phyloP scores from a whole-genome alignment of 371 early-diverging fungal genomes.

The Mucor piriformis region DNA sequence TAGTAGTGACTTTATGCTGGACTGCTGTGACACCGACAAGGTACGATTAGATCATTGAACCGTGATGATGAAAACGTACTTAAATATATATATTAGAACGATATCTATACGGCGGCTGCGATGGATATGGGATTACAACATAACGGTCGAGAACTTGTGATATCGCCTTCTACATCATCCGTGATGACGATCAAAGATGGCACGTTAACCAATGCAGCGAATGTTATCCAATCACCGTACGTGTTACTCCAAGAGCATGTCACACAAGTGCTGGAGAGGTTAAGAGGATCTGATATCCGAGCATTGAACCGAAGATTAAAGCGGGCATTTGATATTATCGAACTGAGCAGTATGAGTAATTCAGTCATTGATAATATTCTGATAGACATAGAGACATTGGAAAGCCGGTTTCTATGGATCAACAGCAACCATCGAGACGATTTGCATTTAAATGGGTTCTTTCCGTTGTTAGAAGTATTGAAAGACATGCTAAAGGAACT shows the following conservation, averaged over 20 bases:
- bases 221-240: conserved; percentile 7
- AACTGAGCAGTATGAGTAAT: conserved; percentile 73
- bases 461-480: conserved; percentile 57
- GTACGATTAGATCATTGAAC: too few species aligned
- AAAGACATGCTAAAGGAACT: conserved; percentile 68
- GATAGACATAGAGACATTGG: conserved; percentile 59
- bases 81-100: not conserved
- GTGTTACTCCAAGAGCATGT: conserved; percentile 21
- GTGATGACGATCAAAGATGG: conserved; percentile 7
- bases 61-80: not conserved
- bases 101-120: not conserved
- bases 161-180: conserved; percentile 14
- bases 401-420: conserved; percentile 56
- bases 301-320: conserved; percentile 60
- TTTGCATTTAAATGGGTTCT: conserved; percentile 35
- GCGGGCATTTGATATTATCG: conserved; percentile 71
- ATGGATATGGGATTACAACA: not conserved
- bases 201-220: not conserved
- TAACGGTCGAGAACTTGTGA: not conserved
- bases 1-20: not conserved
- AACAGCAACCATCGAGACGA: conserved; percentile 8
- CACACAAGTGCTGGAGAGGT: conserved; percentile 42
- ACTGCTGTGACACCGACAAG: not conserved
- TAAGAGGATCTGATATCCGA: conserved; percentile 58
- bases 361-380: conserved; percentile 68